Percentiles rank a stretch among this genome's conserved stretches.
Evolutionary conservation across 163 green algal species (phyloP).

Genomic region (Chlorella variabilis): DNA sequence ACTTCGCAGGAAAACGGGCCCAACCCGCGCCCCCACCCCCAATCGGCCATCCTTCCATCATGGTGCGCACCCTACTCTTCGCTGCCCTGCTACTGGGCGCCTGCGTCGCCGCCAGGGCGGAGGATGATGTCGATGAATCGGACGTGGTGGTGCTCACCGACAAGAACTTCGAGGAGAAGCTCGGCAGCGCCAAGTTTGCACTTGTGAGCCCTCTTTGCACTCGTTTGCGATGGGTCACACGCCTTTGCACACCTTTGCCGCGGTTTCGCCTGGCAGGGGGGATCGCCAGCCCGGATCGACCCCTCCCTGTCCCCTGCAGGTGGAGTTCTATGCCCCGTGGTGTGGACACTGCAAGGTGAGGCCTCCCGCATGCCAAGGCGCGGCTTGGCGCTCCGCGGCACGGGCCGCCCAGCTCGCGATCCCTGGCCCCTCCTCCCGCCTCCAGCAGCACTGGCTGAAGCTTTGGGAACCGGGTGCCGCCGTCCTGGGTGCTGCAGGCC

Average conservation of each 20-base stretch:
- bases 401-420: background rate
- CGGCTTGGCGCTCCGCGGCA: background rate
- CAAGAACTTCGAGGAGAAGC: conserved; percentile 39
- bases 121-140: conserved; percentile 46
- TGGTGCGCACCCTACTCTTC: background rate
- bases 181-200: conserved; percentile 47
- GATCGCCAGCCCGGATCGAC: background rate
- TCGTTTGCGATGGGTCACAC: no score
- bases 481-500: conserved; percentile 45
- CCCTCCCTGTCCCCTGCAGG: conserved; percentile 50
- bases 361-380: background rate
- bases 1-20: no score
- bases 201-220: conserved; percentile 49
- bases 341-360: conserved; percentile 89
- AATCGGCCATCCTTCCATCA: background rate
- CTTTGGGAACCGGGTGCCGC: background rate
- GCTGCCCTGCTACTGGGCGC: conserved; percentile 21
- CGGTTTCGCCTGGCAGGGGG: no score
- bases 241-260: background rate
- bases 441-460: background rate
- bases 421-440: no score
- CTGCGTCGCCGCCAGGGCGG: background rate
- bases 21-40: no score
- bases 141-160: conserved; percentile 53
- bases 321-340: conserved; percentile 87